Evolutionary conservation across 2,329 filamentous ascomycete species (phyloP), one percentile per base, ranked within the genome.

Genomic region (Dendrostoma leiphaemia): DNA sequence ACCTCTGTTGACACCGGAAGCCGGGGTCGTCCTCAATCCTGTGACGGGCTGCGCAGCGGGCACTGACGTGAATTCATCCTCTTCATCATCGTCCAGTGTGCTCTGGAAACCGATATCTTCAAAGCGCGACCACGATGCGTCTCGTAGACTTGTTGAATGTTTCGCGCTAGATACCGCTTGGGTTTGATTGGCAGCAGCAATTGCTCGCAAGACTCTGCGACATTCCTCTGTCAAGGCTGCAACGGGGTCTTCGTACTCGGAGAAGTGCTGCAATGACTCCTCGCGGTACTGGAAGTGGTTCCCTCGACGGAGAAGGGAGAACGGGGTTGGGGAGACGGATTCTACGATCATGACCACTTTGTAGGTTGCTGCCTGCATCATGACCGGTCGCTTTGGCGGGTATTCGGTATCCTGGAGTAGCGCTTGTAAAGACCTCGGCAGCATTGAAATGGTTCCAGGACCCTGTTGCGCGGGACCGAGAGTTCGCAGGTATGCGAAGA

Each of bases 271-370:
- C 50, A 99, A 73, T n/a, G 89, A 89, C 44, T 91, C 88, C 60
- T 96, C 91, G 56, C 92, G 86, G 67, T 97, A 99, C 70, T 97
- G 89, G 68, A 99, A 97, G 68, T 97, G 89, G 68, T 90, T 96
- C 43, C 92, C 91, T 62, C 94, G 85, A 57, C 94, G 89, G 40
- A 99, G 76, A 12, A 99, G 80, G 3, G 94, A 82, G 71, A 97
- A 97, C 0, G 94, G 94, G 0, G 92, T 97, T 0, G 94, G 91
- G 0, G 94, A 99, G 32, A 99, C 93, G 0, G 86, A 85, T 62
- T 97, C 90, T 19, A 99, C 94, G 60, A 97, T 92, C 92, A 99
- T 97, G 57, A 96, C 86, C 4, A 99, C 91, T 67, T 90, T 92
- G 57, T 91, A 88, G 3, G 92, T 96, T 1, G 83, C 81, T 4